Conservation (phyloP, 208 protist genomes). For the Trypanosoma lewisi region DNA sequence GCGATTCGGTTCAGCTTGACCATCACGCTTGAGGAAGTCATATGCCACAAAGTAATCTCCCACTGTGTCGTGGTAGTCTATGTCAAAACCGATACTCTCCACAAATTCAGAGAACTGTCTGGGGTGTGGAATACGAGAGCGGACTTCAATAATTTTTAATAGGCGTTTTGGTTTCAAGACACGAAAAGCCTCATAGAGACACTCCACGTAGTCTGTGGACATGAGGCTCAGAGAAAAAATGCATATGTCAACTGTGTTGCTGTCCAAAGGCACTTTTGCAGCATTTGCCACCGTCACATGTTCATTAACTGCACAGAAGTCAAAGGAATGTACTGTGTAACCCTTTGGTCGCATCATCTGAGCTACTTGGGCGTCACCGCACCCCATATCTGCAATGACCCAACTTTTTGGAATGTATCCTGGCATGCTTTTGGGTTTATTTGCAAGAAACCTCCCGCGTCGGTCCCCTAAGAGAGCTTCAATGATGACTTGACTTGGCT, state of each 20-base stretch:
- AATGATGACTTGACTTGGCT: slow-evolving; percentile 91
- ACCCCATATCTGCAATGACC: slow-evolving; percentile 95
- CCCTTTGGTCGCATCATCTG: slow-evolving; percentile 59
- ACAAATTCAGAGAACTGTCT: slow-evolving; percentile 79
- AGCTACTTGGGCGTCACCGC: slow-evolving; percentile 92
- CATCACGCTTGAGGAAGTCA: slow-evolving; percentile 87
- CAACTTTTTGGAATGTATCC: slow-evolving; percentile 76
- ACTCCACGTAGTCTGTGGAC: slow-evolving; percentile 94
- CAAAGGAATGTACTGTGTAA: slow-evolving; percentile 95
- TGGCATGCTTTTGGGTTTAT: slow-evolving; percentile 82
- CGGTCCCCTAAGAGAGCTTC: slow-evolving; percentile 71
- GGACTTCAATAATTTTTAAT: slow-evolving; percentile 93
- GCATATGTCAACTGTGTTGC: slow-evolving; percentile 84
- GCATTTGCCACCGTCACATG: slow-evolving; percentile 91
- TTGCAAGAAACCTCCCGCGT: slow-evolving; percentile 72
- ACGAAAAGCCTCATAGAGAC: slow-evolving; percentile 91
- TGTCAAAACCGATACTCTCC: slow-evolving; percentile 80
- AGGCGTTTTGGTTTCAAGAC: slow-evolving; percentile 85
- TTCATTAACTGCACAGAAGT: slow-evolving; percentile 83
- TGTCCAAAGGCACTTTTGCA: slow-evolving; percentile 76
- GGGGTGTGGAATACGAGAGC: slow-evolving; percentile 84
- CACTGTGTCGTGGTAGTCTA: slow-evolving; percentile 76
- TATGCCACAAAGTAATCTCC: slow-evolving; percentile 93
- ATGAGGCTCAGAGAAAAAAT: slow-evolving; percentile 95
- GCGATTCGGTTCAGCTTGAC: slow-evolving; percentile 39